These are phyloP conservation scores for Uronychia binucleata DNA, from an alignment of 73 alveolate species.

Conservation along the genomic window DNA sequence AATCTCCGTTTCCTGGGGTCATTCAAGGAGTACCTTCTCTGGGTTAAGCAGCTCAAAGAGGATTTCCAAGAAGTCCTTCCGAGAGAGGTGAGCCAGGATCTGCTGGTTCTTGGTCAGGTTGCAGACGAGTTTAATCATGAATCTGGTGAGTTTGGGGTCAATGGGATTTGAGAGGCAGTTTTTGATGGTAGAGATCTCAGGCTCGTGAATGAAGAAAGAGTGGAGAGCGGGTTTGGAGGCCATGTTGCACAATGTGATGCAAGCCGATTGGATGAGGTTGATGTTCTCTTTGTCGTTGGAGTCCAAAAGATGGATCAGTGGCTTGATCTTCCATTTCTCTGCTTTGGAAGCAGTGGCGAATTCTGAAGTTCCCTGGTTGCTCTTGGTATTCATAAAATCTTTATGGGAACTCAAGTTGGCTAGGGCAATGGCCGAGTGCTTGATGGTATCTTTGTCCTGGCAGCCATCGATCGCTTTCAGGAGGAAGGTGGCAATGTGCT, in stretches of 20 bases:
- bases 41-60: slow-evolving; percentile 54
- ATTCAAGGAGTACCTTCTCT: slow-evolving; percentile 16
- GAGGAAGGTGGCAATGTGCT: slow-evolving; percentile 50
- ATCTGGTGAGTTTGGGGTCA: slow-evolving; percentile 49
- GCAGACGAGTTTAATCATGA: slow-evolving; percentile 63
- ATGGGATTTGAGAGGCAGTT: slow-evolving; percentile 58
- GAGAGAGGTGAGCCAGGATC: slow-evolving; percentile 35
- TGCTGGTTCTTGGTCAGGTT: slow-evolving; percentile 56
- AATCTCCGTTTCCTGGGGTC: slow-evolving; percentile 48
- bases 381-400: slow-evolving; percentile 41
- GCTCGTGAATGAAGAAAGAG: slow-evolving; percentile 58
- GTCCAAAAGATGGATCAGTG: slow-evolving; percentile 61
- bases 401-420: slow-evolving; percentile 62
- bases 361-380: slow-evolving; percentile 18
- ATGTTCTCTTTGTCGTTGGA: slow-evolving; percentile 50
- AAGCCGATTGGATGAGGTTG: slow-evolving; percentile 58
- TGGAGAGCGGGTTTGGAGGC: slow-evolving; percentile 62
- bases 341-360: slow-evolving; percentile 39
- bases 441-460: slow-evolving; percentile 61
- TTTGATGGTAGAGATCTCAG: slow-evolving; percentile 63
- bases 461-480: slow-evolving; percentile 64
- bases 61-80: slow-evolving; percentile 62
- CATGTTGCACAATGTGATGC: slow-evolving; percentile 69
- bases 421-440: slow-evolving; percentile 62
- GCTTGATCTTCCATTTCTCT: slow-evolving; percentile 53